These are phyloP conservation scores for Monilinia aucupariae DNA, from an alignment of 2,329 filamentous ascomycete genomes.

Conservation along the genomic window DNA sequence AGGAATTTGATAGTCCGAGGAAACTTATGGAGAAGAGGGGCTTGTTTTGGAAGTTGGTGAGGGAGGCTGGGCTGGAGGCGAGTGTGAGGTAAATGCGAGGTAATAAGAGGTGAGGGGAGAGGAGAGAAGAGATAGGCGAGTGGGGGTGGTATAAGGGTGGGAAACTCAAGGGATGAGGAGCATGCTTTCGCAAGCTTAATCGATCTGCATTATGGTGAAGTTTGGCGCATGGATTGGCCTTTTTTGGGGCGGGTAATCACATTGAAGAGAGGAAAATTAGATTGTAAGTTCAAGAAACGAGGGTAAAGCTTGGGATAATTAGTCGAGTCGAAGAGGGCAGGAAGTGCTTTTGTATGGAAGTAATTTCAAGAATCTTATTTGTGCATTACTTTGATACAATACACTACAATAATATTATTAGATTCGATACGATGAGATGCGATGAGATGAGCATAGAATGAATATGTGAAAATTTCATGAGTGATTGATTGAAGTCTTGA, in stretches of 20 bases:
- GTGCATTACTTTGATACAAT: no score
- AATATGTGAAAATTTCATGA: background rate
- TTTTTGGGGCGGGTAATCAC: background rate
- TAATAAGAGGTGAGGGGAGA: background rate
- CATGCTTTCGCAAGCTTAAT: background rate
- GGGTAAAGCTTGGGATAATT: background rate
- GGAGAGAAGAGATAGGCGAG: background rate
- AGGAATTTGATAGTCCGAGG: conserved; percentile 84
- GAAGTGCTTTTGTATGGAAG: background rate
- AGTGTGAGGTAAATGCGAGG: background rate
- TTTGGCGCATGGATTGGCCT: background rate
- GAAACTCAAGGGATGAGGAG: background rate
- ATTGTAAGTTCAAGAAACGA: background rate
- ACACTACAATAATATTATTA: no score
- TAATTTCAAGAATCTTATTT: no score
- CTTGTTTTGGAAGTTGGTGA: conserved; percentile 83
- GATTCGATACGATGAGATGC: background rate
- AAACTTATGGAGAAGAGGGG: conserved; percentile 71
- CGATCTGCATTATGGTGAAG: background rate
- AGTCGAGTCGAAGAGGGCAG: background rate
- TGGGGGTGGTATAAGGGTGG: background rate
- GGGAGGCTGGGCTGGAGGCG: conserved; percentile 69
- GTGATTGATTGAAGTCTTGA: no score
- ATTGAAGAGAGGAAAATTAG: background rate
- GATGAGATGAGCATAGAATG: background rate